These are phyloP conservation scores for Caryopteris hybrid DNA, from an alignment of 305 asterid species.

Conservation along the genomic window DNA sequence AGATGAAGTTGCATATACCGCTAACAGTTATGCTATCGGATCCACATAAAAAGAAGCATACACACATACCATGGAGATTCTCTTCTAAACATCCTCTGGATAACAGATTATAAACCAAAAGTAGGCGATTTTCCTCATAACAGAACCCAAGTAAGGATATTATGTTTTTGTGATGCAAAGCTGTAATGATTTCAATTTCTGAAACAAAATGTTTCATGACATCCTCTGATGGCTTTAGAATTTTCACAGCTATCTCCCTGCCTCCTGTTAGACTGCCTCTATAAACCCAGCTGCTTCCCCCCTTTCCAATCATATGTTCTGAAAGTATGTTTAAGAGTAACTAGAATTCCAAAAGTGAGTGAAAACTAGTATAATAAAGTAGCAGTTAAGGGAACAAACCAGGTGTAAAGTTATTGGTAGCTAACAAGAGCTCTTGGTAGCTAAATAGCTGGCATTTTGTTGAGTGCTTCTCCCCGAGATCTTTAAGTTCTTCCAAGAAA, in stretches of 20 bases:
- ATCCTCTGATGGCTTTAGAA: slow-evolving; percentile 59
- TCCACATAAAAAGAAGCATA: slow-evolving; percentile 7
- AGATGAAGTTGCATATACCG: slow-evolving; percentile 10
- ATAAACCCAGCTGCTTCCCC: slow-evolving; percentile 76
- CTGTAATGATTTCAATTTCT: slow-evolving; percentile 58
- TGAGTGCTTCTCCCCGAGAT: slow-evolving; percentile 42
- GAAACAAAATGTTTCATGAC: slow-evolving; percentile 57
- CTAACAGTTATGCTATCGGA: neutral
- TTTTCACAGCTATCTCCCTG: slow-evolving; percentile 64
- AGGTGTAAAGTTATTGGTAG: slow-evolving; percentile 52
- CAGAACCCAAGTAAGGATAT: slow-evolving; percentile 69
- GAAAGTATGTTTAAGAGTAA: slow-evolving; percentile 14
- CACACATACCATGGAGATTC: slow-evolving; percentile 53
- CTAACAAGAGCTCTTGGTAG: slow-evolving; percentile 60
- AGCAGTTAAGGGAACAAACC: slow-evolving; percentile 42
- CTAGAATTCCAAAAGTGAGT: slow-evolving; percentile 11
- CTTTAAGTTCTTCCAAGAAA: slow-evolving; percentile 46
- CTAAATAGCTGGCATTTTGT: slow-evolving; percentile 46
- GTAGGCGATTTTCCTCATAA: slow-evolving; percentile 43
- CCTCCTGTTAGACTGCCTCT: slow-evolving; percentile 62
- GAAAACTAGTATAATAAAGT: neutral
- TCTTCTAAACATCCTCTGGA: slow-evolving; percentile 82
- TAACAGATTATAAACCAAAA: slow-evolving; percentile 71
- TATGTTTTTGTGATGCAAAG: slow-evolving; percentile 58
- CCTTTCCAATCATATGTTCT: slow-evolving; percentile 74